Evolutionary conservation across 2,329 filamentous ascomycete species (phyloP), one percentile per base, ranked within the genome.

Genomic region (Pseudogymnoascus sp.): DNA sequence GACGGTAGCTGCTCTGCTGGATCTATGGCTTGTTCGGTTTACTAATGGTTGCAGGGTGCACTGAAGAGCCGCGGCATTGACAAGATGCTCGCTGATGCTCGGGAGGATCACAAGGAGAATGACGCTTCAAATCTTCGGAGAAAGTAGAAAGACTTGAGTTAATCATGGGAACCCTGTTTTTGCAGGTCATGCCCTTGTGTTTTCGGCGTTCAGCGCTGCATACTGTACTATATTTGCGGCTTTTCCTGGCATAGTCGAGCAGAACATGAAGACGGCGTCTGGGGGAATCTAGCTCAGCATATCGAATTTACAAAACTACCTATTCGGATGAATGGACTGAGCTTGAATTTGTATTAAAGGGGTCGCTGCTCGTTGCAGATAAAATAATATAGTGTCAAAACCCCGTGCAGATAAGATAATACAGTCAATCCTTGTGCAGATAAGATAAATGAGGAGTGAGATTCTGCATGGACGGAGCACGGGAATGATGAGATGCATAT

Each of bases 21-120:
- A 62, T 29, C 67, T 59, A 65, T 42, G 38, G 7, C n/a, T 13
- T 33, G 26, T 31, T 10, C 26, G 35, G 59, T 61, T 50, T 56
- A 38, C 61, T 46, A 62, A 44, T 19, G 17, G 7, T 33, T 60
- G 42, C 68, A 97, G 93, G 88, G 86, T 78, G 92, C 88, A 2
- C 80, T 99, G 60, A 96, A 95, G 76, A 87, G 91, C 63, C 85
- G 89, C 70, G 95, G 95, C 64, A 96, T 99, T 73, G 92, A 97
- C 75, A 90, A 89, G 70, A 90, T 97, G 81, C 80, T 99, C 10
- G 90, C 93, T 7, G 95, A 97, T 70, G 93, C 93, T 17, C 83
- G 93, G 65, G 91, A 95, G 68, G 90, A 93, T 72, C 93, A 91
- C 70, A 90, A 87, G 71, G 95, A 97, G 69, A 95, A 91, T 66